These are phyloP conservation scores for Pulicaria dysenterica DNA, from an alignment of 129 eudicot genomes.

Conservation along the genomic window DNA sequence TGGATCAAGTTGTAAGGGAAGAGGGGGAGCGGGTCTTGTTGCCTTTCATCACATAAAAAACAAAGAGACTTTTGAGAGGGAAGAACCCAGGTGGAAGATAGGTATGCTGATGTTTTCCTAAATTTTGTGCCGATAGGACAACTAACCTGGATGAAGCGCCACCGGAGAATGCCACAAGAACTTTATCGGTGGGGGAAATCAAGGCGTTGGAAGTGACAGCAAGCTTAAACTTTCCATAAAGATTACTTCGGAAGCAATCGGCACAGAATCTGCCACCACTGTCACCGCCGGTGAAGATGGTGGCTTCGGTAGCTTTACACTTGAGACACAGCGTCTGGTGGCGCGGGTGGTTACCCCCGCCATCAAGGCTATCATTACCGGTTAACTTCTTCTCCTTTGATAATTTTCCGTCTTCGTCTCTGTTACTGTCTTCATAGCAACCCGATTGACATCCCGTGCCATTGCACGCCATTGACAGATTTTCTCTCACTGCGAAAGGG, in stretches of 20 bases:
- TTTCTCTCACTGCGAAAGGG: background rate
- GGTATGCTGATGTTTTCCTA: background rate
- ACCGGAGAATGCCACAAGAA: constrained; percentile 97
- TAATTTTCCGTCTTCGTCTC: background rate
- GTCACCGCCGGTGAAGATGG: constrained; percentile 49
- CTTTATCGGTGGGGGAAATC: constrained; percentile 89
- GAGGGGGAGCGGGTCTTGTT: background rate
- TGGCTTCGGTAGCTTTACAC: constrained; percentile 66
- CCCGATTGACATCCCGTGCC: constrained; percentile 25
- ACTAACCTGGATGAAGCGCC: constrained; percentile 81
- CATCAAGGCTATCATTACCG: background rate
- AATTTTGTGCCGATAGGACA: background rate
- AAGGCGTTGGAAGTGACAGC: constrained; percentile 85
- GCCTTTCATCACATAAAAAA: background rate
- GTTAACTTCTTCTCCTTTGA: background rate
- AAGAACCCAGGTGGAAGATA: background rate
- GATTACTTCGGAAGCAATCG: constrained; percentile 76
- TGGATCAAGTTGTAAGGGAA: background rate
- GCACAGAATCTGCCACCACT: constrained; percentile 59
- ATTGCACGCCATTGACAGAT: constrained; percentile 25
- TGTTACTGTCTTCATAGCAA: constrained; percentile 17
- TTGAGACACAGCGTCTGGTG: constrained; percentile 53
- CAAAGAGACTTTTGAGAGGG: background rate
- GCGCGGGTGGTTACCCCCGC: constrained; percentile 22
- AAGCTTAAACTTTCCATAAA: constrained; percentile 83